Conservation (phyloP, 2,329 filamentous ascomycete genomes). For the Pyrenophora teres region DNA sequence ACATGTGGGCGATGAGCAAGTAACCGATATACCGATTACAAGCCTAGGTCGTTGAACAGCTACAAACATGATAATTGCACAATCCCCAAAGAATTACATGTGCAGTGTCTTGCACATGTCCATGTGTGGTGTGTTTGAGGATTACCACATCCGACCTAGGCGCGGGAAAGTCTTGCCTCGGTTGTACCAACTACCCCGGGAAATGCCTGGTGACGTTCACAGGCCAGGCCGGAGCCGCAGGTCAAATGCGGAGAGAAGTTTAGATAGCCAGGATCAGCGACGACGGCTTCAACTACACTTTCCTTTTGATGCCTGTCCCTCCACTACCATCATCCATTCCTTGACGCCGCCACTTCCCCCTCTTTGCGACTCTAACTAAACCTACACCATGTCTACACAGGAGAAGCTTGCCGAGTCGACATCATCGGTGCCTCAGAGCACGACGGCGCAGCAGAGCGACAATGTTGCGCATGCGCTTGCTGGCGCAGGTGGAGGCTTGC, state of each 20-base stretch:
- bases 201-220: conserved; percentile 40
- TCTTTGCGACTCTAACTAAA: not conserved
- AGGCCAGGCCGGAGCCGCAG: conserved; percentile 35
- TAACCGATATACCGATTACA: not conserved
- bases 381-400: conserved; percentile 38
- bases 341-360: conserved; percentile 10
- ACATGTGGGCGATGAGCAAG: conserved; percentile 2
- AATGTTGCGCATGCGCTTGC: conserved; percentile 95
- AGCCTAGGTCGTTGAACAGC: not conserved
- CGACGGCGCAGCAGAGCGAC: conserved; percentile 82
- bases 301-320: not conserved
- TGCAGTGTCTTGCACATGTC: conserved; percentile 11
- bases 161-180: conserved; percentile 35
- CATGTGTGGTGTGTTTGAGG: conserved; percentile 9
- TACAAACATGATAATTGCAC: not conserved
- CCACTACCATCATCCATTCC: not conserved
- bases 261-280: not conserved
- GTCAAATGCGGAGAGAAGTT: conserved; percentile 29
- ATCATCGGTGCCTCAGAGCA: conserved; percentile 55
- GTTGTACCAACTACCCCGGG: conserved; percentile 31
- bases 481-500: conserved; percentile 87
- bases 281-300: conserved; percentile 16
- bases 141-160: conserved; percentile 12
- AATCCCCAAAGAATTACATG: not conserved
- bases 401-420: conserved; percentile 45